phyloP scores from a whole-genome alignment of 306 rosid species.

The Rosa lucieae region DNA sequence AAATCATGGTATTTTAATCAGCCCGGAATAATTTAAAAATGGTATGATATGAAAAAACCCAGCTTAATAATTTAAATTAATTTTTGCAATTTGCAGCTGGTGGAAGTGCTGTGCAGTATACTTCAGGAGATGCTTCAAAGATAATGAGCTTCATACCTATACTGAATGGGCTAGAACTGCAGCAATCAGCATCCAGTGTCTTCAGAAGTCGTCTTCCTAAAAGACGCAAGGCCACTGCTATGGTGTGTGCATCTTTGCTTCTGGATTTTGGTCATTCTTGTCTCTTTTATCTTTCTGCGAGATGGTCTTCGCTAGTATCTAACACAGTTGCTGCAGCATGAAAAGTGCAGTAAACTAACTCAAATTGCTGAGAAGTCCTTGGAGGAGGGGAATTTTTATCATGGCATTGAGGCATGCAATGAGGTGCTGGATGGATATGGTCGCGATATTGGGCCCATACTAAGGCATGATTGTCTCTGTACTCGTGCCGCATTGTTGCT shows the following conservation, averaged over 20 bases:
- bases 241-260: conserved; percentile 41
- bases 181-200: conserved; percentile 41
- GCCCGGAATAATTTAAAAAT: conserved; percentile 15
- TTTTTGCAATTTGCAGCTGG: conserved; percentile 49
- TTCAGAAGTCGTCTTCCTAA: conserved; percentile 43
- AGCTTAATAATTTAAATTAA: conserved; percentile 5
- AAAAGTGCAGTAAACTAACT: conserved; percentile 66
- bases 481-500: conserved; percentile 76
- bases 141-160: conserved; percentile 57
- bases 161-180: conserved; percentile 54
- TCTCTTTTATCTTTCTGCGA: conserved; percentile 1
- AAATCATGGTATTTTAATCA: conserved; percentile 57
- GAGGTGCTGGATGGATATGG: conserved; percentile 75
- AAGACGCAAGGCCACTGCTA: conserved; percentile 40
- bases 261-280: conserved; percentile 11
- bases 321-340: conserved; percentile 61
- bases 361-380: conserved; percentile 60
- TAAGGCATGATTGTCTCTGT: conserved; percentile 69
- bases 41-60: not conserved
- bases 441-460: conserved; percentile 44
- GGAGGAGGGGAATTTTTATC: conserved; percentile 49
- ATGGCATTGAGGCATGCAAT: conserved; percentile 89
- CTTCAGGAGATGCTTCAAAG: conserved; percentile 70
- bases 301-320: conserved; percentile 21
- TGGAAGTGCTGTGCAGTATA: conserved; percentile 67